Evolutionary conservation across 2,329 filamentous ascomycete genomes (phyloP), one percentile per base, ranked within the genome.

Genomic region (Colletotrichum cereale): DNA sequence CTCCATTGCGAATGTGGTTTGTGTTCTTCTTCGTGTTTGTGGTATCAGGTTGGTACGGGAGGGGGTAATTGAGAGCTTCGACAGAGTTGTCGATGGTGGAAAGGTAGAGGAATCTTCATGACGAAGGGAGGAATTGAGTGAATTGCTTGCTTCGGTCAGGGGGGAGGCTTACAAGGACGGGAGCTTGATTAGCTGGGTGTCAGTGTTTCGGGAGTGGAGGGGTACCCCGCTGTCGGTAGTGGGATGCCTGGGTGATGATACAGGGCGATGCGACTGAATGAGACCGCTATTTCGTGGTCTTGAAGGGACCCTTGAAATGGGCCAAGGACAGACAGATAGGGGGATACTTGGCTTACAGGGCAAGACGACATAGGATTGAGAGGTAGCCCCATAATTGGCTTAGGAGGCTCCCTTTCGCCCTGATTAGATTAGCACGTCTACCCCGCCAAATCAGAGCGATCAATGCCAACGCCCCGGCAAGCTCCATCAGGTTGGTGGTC

Each of bases 1-100:
- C 76, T 90, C 86, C 91, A 93, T 92, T 62, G 70, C 26, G 34
- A 29, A 18, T 42, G 5, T 11, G 11, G 21, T 16, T 18, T 24
- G 14, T 56, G 38, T 11, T 55, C 18, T 44, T 63, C 11, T 7
- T 53, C 12, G 26, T 24, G 26, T 38, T 40, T 31, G 16, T 34
- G 38, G 53, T 38, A 26, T 65, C 52, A 47, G n/a, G 38, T 53
- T 34, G 44, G 24, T 21, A 53, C 42, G 53, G 53, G 40, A 40
- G 40, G 55, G 10, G 16, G 40, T 31, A n/a, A 47, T 40, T 24
- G 18, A 24, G 36, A 62, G 47, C 36, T 63, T 63, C 36, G 60
- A 62, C 50, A 60, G 14, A 18, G 42, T 16, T 64, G 58, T 58
- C 58, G 65, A 44, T 64, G 34, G 53, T 61, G 47, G 31, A 42